Base-by-base conservation (phyloP, 768 basidiomycete genomes). In the Mycena pura region DNA sequence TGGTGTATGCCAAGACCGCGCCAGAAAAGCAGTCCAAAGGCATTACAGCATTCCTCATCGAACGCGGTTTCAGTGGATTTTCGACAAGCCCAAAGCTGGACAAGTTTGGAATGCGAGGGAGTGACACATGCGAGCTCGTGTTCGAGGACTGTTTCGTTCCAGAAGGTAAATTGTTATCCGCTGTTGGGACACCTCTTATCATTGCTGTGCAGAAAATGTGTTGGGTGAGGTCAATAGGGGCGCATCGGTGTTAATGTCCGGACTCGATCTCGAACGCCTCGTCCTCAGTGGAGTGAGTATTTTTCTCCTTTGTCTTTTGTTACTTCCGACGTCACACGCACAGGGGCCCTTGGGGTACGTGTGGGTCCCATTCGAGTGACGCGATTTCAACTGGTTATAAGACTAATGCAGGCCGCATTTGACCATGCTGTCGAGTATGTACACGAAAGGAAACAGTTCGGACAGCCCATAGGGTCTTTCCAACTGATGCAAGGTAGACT, bases 61-160 rank as follows among this genome's bases (percentile, higher is more conserved):
- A 96, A 77, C 89, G 85, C 43, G 87, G 77, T 7, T 94, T 91
- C 72, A 74, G 83, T 40, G 96, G 94, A 1, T 96, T 96, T 74
- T 93, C 93, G 6, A 91, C 93, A 0, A 90, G 91, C 66, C 92
- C 90, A 60, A 95, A 96, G 68, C 80, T 98, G 21, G 96, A 98
- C 74, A 98, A 98, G 73, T 88, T 97, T 70, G 96, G 96, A 1
- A 98, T 98, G 96, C 80, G 96, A 67, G 96, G 96, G 36, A 93
- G 92, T 60, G 95, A 97, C 68, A 98, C 96, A 3, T 94, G 93
- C 64, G 96, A 98, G 71, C 78, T 97, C 22, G 87, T 96, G 19
- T 97, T 98, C 60, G 93, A 96, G 65, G 84, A 93, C 66, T 96
- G 94, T 66, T 84, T 90, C 67, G 91, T 98, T 4, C 94, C 96